phyloP scores from a whole-genome alignment of 257 asterid species.

The Cynanchum wilfordii region DNA sequence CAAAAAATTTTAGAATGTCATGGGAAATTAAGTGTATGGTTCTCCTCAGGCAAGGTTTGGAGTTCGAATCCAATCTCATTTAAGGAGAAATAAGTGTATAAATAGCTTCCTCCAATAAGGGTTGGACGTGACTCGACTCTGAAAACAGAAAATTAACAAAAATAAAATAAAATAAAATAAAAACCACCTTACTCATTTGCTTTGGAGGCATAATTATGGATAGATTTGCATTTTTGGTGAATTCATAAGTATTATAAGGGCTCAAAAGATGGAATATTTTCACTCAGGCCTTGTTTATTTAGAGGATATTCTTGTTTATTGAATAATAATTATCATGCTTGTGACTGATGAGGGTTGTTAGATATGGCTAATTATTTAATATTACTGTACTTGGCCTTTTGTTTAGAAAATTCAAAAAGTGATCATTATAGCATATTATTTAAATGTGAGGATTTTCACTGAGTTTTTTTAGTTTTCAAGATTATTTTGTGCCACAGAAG shows the following conservation, averaged over 20 bases:
- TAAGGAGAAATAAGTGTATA: too few species aligned
- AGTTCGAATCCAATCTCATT: too few species aligned
- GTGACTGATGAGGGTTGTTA: conserved; percentile 17
- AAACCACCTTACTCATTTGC: background rate
- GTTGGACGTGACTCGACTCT: too few species aligned
- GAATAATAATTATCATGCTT: background rate
- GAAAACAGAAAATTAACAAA: too few species aligned
- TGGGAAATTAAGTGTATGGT: too few species aligned
- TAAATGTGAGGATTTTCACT: conserved; percentile 17
- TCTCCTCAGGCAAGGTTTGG: too few species aligned
- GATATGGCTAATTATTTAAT: conserved; percentile 4
- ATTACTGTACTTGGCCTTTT: background rate
- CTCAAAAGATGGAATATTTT: background rate
- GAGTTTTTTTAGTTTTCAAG: conserved; percentile 1
- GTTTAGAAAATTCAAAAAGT: conserved; percentile 8
- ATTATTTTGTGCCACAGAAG: conserved; percentile 4
- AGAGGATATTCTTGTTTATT: background rate
- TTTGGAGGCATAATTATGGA: background rate
- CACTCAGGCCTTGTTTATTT: background rate
- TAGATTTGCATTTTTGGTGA: background rate
- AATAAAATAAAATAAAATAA: too few species aligned
- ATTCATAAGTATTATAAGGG: background rate
- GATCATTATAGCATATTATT: conserved; percentile 5
- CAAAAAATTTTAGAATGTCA: too few species aligned
- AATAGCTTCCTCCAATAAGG: too few species aligned